Evolutionary conservation across 371 early-diverging fungal species (phyloP).

Genomic region (Batkoa obscura): DNA sequence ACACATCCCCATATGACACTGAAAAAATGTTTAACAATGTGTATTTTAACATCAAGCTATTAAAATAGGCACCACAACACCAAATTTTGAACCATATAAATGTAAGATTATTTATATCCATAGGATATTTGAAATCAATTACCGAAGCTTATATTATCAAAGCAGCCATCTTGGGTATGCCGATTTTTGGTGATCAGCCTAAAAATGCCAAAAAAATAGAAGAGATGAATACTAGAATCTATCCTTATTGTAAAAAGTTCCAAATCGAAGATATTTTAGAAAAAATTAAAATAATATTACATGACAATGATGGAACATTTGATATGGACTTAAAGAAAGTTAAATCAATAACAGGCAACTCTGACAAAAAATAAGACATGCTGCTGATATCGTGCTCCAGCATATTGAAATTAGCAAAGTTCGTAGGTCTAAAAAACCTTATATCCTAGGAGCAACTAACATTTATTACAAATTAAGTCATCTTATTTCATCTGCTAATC

Average conservation of each 20-base stretch:
- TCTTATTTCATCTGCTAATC: background rate
- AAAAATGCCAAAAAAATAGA: background rate
- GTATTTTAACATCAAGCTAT: conserved; percentile 6
- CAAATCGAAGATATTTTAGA: background rate
- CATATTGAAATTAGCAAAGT: background rate
- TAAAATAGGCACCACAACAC: background rate
- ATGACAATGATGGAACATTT: background rate
- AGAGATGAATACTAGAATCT: background rate
- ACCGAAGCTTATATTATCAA: background rate
- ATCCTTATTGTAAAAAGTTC: background rate
- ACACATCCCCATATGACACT: too few relatives aligned
- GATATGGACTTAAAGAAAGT: background rate
- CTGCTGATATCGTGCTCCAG: background rate
- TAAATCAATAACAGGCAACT: background rate
- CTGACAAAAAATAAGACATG: background rate
- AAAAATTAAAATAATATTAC: background rate
- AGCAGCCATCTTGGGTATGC: background rate
- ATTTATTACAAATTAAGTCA: background rate
- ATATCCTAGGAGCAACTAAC: background rate
- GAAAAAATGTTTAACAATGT: too few relatives aligned
- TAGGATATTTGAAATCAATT: background rate
- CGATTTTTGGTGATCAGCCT: background rate
- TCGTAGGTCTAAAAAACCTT: background rate
- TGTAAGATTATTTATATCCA: background rate
- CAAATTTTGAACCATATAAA: background rate